Evolutionary conservation across 2,329 filamentous ascomycete species (phyloP), one percentile per base, ranked within the genome.

Genomic region (Exophiala alcalophila): DNA sequence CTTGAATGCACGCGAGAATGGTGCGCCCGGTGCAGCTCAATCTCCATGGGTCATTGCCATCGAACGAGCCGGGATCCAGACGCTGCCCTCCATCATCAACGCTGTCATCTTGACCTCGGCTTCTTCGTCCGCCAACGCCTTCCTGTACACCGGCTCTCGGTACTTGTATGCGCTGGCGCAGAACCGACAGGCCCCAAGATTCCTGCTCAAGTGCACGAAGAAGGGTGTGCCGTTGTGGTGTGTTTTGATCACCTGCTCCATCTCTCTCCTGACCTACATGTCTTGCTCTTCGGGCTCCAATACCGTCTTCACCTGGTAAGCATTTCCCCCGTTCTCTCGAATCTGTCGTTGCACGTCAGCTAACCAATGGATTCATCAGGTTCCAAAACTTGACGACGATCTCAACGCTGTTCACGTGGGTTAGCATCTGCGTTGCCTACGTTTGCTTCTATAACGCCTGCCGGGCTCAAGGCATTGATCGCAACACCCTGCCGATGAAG

Each of bases 31-130:
- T 25, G 63, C 59, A 3, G 68, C 67, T 4, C 64, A 66, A 3
- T 76, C 71, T 4, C 75, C 75, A 0, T 78, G 72, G 61, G 74
- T 76, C 26, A 73, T 77, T 34, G 72, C 70, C 5, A 82, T 84
- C 41, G 40, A 34, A 11, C 49, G 51, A 18, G 81, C 84, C 9
- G 42, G 48, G 12, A 55, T 8, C 78, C 78, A 1, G 80, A 81
- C 77, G 18, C 74, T 90, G 1, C 81, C 84, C 0, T 80, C 78
- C 7, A 75, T 90, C 44, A 81, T 89, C 64, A 90, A 90, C 61
- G 80, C 83, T 24, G 71, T 88, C 21, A 82, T 90, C 54, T 72
- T 89, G 52, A 83, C 82, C 0, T 84, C 81, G 0, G 83, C 82
- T 0, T 83, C 78, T 65, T 86, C 82, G 0, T 76, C 82, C 0